Base-by-base conservation (phyloP, 2,329 filamentous ascomycete species). In the Trichoderma endophyticum region DNA sequence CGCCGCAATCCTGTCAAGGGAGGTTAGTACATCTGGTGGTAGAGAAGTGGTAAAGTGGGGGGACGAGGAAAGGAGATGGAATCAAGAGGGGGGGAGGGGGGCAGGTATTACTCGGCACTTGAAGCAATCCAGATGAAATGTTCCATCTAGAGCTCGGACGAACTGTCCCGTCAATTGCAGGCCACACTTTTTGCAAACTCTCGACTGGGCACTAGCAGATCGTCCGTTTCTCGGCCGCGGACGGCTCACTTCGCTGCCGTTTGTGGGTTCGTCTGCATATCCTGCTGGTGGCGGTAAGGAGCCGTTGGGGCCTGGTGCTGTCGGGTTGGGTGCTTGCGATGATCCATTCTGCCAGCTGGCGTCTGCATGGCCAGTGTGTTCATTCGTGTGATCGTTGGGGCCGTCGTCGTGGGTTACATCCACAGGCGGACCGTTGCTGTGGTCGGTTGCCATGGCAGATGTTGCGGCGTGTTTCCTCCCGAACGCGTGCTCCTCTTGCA, bases 61-160 rank as follows among this genome's bases (percentile, higher is more conserved):
- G 36, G 70, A 36, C 36, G 59, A 48, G 32, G 61, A 66, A 72
- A 48, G 26, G 66, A 54, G 66, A 59, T 34, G 39, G 39, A 36
- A 54, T 60, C 36, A 73, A 70, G 60, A 43, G 28, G 36, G 39
- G 26, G 32, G 36, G 48, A 34, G 34, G 56, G 48, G 18, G 34
- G 43, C 30, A 8, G 28, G 60, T 62, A 87, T 84, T 88, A 98
- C 95, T 84, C 94, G 90, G 82, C 96, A 99, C 81, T 94, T 97
- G 84, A 99, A 99, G 86, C 96, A 99, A 82, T 99, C 95, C 75
- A 99, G 84, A 84, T 99, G 96, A 81, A 94, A 99, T 68, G 95
- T 98, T 72, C 94, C 95, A 70, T 95, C 94, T 70, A 99, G 84
- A 60, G 96, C 96, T 77, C 96, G 90, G 75, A 99, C 96, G 80